Base-by-base conservation (phyloP, 306 rosid genomes). In the Senna tora region DNA sequence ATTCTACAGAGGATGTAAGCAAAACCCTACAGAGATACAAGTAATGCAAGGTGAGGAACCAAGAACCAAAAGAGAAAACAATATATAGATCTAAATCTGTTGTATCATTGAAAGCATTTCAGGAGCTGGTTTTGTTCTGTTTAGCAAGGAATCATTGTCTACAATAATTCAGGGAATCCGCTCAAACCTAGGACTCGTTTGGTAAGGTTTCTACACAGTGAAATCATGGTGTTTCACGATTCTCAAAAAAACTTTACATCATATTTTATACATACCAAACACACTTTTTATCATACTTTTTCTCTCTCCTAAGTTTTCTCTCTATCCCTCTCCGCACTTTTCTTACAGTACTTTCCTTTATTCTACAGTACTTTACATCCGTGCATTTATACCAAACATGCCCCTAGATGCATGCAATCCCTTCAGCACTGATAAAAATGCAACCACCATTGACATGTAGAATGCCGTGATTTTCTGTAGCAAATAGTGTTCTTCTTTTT, bases 1-100 rank as follows among this genome's bases (percentile, higher is more conserved):
- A 94, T 79, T 79, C 89, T 63, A 55, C 58, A n/a, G 97, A 85
- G 53, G 92, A 83, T 51, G 95, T 85, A 36, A 91, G 92, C 52
- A 87, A 87, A 77, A 88, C 95, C 89, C 97, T 91, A 86, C 72
- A 72, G 45, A 75, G 53, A 66, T 25, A 70, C 22, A 20, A 38
- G 7, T 11, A 15, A 39, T 28, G 63, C 25, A 7, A 21, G 19
- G 50, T 74, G 19, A 81, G 77, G 20, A 70, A 60, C 21, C 68
- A 81, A 58, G 64, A 73, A 59, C 51, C 58, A 67, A 65, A 58
- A 71, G 22, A 54, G 32, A 19, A 16, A 13, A 11, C 9, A 34
- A 59, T 33, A 39, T 34, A 6, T 16, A 34, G n/a, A 61, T 59
- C 14, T 59, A n/a, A 33, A 59, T 33, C 16, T 9, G 15, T 59